Conservation (phyloP, 345 rosid genomes). For the Erucastrum elatum region DNA sequence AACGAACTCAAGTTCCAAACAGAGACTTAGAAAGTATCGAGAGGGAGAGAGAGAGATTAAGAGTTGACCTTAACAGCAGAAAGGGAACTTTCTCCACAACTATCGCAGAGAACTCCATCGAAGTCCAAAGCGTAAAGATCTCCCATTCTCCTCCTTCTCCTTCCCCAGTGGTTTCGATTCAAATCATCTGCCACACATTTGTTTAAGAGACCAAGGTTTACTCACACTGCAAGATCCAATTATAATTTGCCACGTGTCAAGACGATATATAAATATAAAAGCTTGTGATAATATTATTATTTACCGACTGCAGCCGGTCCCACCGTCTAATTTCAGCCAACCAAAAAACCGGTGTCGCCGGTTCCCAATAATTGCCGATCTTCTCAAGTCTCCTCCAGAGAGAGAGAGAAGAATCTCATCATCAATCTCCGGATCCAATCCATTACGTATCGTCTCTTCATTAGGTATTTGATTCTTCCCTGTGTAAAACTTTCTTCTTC, state of each 20-base stretch:
- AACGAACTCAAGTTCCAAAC: background rate
- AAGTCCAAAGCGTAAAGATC: conserved; percentile 93
- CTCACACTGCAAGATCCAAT: too few relatives aligned
- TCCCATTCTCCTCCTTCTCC: conserved; percentile 42
- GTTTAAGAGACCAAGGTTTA: background rate
- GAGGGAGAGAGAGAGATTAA: background rate
- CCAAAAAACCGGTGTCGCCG: conserved; percentile 41
- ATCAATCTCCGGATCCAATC: conserved; percentile 19
- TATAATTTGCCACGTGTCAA: background rate
- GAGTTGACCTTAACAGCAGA: conserved; percentile 80
- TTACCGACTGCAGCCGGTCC: conserved; percentile 53
- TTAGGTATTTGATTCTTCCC: conserved; percentile 20
- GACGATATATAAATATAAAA: background rate
- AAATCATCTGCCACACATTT: conserved; percentile 30
- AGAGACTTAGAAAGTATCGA: background rate
- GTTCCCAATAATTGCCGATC: conserved; percentile 38
- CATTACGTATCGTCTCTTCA: conserved; percentile 1
- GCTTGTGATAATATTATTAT: conserved; percentile 10
- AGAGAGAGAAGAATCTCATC: conserved; percentile 30
- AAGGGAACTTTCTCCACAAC: conserved; percentile 93
- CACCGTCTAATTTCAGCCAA: conserved; percentile 7
- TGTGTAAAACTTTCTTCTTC: background rate
- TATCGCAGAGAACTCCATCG: conserved; percentile 85
- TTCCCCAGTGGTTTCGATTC: conserved; percentile 4
- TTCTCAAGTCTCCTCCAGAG: conserved; percentile 21